phyloP scores from a whole-genome alignment of 2,329 filamentous ascomycete species.

The Magnaporthiopsis poae region DNA sequence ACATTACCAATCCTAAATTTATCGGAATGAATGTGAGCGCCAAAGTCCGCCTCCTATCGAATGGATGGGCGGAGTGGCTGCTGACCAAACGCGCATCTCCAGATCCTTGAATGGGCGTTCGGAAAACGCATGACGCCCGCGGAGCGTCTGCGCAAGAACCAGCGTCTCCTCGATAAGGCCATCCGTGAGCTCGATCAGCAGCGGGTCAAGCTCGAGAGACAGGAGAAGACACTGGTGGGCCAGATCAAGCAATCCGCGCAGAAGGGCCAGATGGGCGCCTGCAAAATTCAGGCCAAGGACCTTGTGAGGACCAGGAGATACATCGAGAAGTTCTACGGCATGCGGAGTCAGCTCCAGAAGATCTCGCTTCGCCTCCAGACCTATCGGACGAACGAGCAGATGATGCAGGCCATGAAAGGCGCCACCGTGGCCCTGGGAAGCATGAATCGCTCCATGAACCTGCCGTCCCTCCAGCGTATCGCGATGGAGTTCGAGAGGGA shows the following conservation, averaged over 20 bases:
- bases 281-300: conserved; percentile 97
- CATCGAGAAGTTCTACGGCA: conserved; percentile 95
- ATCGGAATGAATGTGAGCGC: not conserved
- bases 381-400: conserved; percentile 95
- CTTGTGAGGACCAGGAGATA: conserved; percentile 87
- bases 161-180: conserved; percentile 92
- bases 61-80: not conserved
- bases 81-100: conserved; percentile 3
- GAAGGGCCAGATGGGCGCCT: conserved; percentile 95
- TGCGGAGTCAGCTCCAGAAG: conserved; percentile 93
- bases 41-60: not conserved
- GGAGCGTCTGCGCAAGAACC: conserved; percentile 83
- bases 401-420: conserved; percentile 99
- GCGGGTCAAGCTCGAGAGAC: conserved; percentile 89
- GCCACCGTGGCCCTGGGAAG: conserved; percentile 84
- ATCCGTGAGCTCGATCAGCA: conserved; percentile 93
- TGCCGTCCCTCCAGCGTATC: conserved; percentile 87
- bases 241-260: conserved; percentile 99
- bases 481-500: conserved; percentile 98
- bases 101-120: conserved; percentile 98
- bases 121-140: conserved; percentile 98
- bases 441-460: conserved; percentile 97
- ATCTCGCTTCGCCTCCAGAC: conserved; percentile 95
- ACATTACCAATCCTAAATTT: not conserved
- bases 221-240: conserved; percentile 90